Evolutionary conservation across 2,329 filamentous ascomycete genomes (phyloP).

Genomic region (Leptographium flavum): DNA sequence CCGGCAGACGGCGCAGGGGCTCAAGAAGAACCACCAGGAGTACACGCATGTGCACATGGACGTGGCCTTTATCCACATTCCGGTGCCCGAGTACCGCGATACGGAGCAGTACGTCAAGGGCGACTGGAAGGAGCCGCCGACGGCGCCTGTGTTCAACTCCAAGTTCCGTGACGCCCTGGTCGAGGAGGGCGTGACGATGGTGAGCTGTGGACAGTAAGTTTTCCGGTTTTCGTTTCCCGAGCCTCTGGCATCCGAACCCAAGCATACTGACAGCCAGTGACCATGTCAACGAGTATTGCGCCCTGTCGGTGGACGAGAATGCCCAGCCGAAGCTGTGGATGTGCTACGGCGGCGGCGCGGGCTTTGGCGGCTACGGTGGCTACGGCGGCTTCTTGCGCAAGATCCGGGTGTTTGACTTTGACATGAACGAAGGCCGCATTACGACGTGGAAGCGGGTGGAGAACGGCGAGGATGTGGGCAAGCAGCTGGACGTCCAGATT

Average conservation of each 20-base stretch:
- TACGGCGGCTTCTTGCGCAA: slow-evolving; percentile 76
- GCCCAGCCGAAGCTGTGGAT: slow-evolving; percentile 72
- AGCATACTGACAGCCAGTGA: no score
- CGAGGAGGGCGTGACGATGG: slow-evolving; percentile 71
- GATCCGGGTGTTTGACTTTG: slow-evolving; percentile 80
- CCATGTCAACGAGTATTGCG: slow-evolving; percentile 94
- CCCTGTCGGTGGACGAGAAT: slow-evolving; percentile 43
- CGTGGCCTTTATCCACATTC: slow-evolving; percentile 94
- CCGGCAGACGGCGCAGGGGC: slow-evolving; percentile 54
- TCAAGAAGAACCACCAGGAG: slow-evolving; percentile 65
- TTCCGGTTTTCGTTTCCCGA: neutral
- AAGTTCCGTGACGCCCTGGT: slow-evolving; percentile 86
- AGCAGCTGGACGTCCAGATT: slow-evolving; percentile 45
- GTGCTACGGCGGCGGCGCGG: slow-evolving; percentile 88
- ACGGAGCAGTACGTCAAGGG: slow-evolving; percentile 48
- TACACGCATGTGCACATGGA: slow-evolving; percentile 92
- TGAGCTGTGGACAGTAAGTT: slow-evolving; percentile 79
- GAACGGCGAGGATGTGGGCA: slow-evolving; percentile 37
- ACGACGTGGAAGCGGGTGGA: slow-evolving; percentile 88
- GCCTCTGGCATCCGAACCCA: neutral
- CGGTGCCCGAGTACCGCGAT: slow-evolving; percentile 73
- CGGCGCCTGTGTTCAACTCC: slow-evolving; percentile 78
- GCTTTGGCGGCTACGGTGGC: slow-evolving; percentile 89
- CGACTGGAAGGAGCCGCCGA: slow-evolving; percentile 67
- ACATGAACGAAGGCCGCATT: slow-evolving; percentile 80